Percentiles rank a stretch among this genome's conserved stretches.
Evolutionary conservation across 2,329 filamentous ascomycete species (phyloP).

Genomic region (Ascochyta koolunga): DNA sequence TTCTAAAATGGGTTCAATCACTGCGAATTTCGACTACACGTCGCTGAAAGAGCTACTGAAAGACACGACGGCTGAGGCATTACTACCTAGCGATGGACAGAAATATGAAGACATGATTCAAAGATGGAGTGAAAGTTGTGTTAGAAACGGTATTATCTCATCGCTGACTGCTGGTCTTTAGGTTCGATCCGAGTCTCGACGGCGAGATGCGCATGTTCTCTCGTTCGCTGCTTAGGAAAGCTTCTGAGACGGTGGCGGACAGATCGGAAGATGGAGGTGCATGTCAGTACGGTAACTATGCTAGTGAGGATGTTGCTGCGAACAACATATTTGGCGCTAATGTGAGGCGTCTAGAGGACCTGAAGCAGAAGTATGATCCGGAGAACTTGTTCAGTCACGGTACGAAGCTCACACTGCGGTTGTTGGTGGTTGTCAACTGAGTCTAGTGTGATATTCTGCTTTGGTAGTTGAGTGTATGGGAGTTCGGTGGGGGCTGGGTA

Average conservation of each 20-base stretch:
- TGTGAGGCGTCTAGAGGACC: constrained; percentile 36
- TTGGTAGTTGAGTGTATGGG: neutral
- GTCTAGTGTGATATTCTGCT: neutral
- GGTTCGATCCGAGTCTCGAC: constrained; percentile 37
- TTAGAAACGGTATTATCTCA: constrained; percentile 52
- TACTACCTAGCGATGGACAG: constrained; percentile 19
- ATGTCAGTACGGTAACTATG: constrained; percentile 44
- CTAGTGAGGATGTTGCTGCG: constrained; percentile 36
- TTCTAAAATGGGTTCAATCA: constrained; percentile 17
- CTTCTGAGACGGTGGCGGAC: constrained; percentile 24
- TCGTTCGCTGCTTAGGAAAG: constrained; percentile 32
- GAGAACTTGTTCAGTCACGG: constrained; percentile 42
- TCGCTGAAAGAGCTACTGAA: constrained; percentile 27
- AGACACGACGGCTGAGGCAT: constrained; percentile 14
- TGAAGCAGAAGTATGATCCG: constrained; percentile 46
- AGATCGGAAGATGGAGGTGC: constrained; percentile 34
- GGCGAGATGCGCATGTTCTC: constrained; percentile 34
- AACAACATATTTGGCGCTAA: constrained; percentile 42
- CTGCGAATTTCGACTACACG: constrained; percentile 20
- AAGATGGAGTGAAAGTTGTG: constrained; percentile 23
- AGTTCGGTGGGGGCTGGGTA: neutral
- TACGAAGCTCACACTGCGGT: constrained; percentile 29
- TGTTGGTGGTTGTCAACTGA: constrained; percentile 28
- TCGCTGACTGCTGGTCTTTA: neutral
- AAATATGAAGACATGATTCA: constrained; percentile 22